These are phyloP conservation scores for Gynochthodes officinalis DNA, from an alignment of 257 asterid genomes.

Conservation along the genomic window DNA sequence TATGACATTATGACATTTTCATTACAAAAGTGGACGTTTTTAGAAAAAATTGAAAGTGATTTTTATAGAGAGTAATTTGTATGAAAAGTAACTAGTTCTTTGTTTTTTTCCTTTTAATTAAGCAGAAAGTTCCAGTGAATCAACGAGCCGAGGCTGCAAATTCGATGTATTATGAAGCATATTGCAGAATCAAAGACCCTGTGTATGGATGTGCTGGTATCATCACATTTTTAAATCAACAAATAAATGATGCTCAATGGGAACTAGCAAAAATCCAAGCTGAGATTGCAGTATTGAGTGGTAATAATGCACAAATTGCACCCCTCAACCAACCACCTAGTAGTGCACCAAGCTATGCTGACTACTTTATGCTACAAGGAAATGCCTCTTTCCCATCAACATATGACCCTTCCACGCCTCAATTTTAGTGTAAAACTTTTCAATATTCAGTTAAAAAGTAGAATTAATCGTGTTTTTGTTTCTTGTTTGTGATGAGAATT, in stretches of 20 bases:
- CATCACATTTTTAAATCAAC: constrained; percentile 37
- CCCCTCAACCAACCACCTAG: neutral
- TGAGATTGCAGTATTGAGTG: constrained; percentile 25
- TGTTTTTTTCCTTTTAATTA: neutral
- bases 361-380: neutral
- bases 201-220: constrained; percentile 60
- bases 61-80: no score
- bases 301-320: neutral
- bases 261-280: constrained; percentile 50
- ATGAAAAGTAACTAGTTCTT: neutral
- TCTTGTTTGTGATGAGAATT: neutral
- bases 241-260: constrained; percentile 34
- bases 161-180: constrained; percentile 56
- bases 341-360: neutral
- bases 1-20: no score
- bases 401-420: neutral
- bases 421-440: neutral
- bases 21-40: no score
- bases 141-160: constrained; percentile 51
- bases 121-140: constrained; percentile 49
- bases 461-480: no score
- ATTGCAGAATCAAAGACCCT: constrained; percentile 54
- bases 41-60: no score
- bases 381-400: neutral
- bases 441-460: neutral